Evolutionary conservation across 306 rosid genomes (phyloP).

Genomic region (Trifolium fragiferum): DNA sequence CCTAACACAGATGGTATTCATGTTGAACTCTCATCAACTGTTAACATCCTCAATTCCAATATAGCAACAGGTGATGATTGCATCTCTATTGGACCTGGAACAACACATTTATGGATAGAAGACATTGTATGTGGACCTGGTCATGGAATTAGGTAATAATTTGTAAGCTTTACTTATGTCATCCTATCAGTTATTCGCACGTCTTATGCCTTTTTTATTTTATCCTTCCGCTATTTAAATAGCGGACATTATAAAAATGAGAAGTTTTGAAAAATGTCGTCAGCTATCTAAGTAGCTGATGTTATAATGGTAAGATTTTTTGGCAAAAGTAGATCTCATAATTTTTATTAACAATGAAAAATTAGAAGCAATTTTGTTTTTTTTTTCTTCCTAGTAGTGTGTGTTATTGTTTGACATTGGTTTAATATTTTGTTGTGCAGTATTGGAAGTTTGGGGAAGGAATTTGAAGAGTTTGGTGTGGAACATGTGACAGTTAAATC

Average conservation of each 20-base stretch:
- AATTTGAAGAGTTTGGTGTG: conserved; percentile 50
- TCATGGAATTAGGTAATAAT: conserved; percentile 62
- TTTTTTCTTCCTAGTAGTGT: no score
- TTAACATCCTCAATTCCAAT: conserved; percentile 51
- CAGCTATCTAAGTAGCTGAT: no score
- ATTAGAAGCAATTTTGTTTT: no score
- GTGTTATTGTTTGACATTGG: not conserved
- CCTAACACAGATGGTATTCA: conserved; percentile 76
- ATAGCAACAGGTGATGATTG: conserved; percentile 67
- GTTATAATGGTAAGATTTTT: no score
- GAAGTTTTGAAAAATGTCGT: no score
- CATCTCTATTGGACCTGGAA: conserved; percentile 69
- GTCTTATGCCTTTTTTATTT: no score
- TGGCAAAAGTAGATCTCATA: no score
- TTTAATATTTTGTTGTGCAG: conserved; percentile 37
- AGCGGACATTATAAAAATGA: no score
- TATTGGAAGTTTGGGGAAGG: conserved; percentile 62
- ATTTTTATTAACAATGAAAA: no score
- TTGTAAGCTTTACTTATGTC: no score
- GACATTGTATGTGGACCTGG: conserved; percentile 66
- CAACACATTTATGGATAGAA: conserved; percentile 66
- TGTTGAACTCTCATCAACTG: conserved; percentile 52
- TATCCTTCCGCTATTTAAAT: no score
- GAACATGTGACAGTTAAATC: conserved; percentile 61
- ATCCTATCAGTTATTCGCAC: no score